Percentiles rank a stretch among this genome's conserved stretches.
These are phyloP conservation scores for Aeschynomene evenia DNA, from an alignment of 306 rosid genomes.

Conservation along the genomic window DNA sequence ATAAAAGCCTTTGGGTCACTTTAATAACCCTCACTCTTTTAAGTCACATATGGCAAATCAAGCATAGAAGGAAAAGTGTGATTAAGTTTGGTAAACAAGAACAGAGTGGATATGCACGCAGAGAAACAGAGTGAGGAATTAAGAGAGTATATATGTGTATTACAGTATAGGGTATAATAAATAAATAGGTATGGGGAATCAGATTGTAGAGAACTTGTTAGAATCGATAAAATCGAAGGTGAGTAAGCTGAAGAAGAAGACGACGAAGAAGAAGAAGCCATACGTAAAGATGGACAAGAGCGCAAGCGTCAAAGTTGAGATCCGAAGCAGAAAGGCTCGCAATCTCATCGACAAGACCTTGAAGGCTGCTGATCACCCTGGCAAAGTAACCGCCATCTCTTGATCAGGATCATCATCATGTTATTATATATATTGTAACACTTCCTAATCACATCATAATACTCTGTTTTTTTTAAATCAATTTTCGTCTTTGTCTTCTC, in stretches of 20 bases:
- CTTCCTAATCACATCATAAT: neutral
- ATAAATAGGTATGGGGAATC: conserved; percentile 46
- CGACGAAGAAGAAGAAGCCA: conserved; percentile 59
- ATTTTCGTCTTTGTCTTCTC: neutral
- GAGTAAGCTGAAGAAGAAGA: conserved; percentile 44
- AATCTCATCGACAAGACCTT: conserved; percentile 79
- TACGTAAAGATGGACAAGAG: conserved; percentile 91
- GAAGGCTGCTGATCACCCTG: conserved; percentile 71
- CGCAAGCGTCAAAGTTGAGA: conserved; percentile 87
- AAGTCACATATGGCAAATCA: neutral
- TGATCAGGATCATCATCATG: neutral
- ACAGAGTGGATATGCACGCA: neutral
- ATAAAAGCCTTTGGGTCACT: neutral
- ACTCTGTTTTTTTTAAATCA: no score
- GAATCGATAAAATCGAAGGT: conserved; percentile 84
- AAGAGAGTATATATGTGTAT: neutral
- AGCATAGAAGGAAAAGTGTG: neutral
- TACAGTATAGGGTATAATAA: neutral
- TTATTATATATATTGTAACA: no score
- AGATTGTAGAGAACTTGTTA: conserved; percentile 62
- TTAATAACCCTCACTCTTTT: neutral
- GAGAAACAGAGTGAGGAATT: neutral
- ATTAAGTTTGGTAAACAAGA: neutral
- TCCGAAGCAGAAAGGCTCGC: conserved; percentile 89
- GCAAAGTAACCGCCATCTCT: conserved; percentile 27